Evolutionary conservation across 2,329 filamentous ascomycete genomes (phyloP).

Genomic region (Ceratocystiopsis brevicomis): DNA sequence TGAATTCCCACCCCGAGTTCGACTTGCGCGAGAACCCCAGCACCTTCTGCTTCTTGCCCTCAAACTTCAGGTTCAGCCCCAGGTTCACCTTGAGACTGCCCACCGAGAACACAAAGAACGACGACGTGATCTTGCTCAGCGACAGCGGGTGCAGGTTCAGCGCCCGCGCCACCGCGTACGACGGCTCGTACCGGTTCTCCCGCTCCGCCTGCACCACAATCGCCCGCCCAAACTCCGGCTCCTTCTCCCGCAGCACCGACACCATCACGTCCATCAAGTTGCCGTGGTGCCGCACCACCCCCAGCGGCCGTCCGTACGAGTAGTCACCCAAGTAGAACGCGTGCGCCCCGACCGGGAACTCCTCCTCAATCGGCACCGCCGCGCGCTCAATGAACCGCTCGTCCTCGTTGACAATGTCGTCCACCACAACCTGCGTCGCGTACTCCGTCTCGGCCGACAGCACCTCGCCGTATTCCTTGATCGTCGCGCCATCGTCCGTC

Average conservation of each 20-base stretch:
- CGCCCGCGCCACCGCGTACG: conserved; percentile 70
- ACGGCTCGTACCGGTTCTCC: conserved; percentile 61
- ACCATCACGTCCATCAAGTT: conserved; percentile 62
- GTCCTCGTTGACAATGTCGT: conserved; percentile 77
- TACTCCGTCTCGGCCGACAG: conserved; percentile 75
- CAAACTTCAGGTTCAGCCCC: conserved; percentile 91
- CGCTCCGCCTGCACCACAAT: conserved; percentile 55
- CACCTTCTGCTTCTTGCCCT: conserved; percentile 87
- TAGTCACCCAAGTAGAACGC: conserved; percentile 92
- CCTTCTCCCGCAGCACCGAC: conserved; percentile 50
- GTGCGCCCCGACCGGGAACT: conserved; percentile 66
- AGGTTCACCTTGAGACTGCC: conserved; percentile 64
- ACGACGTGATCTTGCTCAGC: conserved; percentile 88
- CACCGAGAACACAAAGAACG: conserved; percentile 63
- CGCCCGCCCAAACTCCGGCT: conserved; percentile 61
- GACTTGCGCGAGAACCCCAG: conserved; percentile 84
- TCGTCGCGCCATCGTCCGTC: conserved; percentile 71
- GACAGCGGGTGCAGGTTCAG: conserved; percentile 70
- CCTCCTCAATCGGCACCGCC: conserved; percentile 75
- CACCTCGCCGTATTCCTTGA: conserved; percentile 84
- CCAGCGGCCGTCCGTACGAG: conserved; percentile 77
- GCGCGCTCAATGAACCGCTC: conserved; percentile 79
- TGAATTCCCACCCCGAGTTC: conserved; percentile 87
- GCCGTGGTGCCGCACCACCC: conserved; percentile 54
- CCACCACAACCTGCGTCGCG: conserved; percentile 78